A percentile compares a stretch with the other conserved stretches of the same genome.
Evolutionary conservation across 805 yeast genomes (phyloP).

Genomic region (Gaillardinia entomophila): DNA sequence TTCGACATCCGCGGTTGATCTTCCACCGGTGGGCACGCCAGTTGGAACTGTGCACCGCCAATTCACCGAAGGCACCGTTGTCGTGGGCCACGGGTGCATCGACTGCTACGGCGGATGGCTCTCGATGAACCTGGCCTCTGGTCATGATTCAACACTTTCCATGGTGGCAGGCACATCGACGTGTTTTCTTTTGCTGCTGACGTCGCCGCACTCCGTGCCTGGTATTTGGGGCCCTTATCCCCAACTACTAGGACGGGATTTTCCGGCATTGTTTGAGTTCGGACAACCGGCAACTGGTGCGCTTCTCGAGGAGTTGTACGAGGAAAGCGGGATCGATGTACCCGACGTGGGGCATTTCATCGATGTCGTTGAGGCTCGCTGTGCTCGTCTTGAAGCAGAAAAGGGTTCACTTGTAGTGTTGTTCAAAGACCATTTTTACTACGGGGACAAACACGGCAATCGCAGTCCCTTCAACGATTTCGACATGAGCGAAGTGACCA

Average conservation of each 20-base stretch:
- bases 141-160: slow-evolving; percentile 18
- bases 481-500: slow-evolving; percentile 37
- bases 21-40: slow-evolving; percentile 12
- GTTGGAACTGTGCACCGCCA: slow-evolving; percentile 9
- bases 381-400: slow-evolving; percentile 13
- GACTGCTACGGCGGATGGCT: slow-evolving; percentile 58
- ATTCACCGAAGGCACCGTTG: slow-evolving; percentile 3
- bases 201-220: slow-evolving; percentile 10
- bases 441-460: slow-evolving; percentile 56
- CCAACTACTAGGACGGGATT: slow-evolving; percentile 20
- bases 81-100: slow-evolving; percentile 45
- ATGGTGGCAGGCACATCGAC: slow-evolving; percentile 63
- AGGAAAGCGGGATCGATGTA: slow-evolving; percentile 13
- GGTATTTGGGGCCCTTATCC: slow-evolving; percentile 63
- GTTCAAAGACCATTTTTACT: slow-evolving; percentile 35
- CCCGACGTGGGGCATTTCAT: too few species aligned
- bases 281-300: slow-evolving; percentile 59
- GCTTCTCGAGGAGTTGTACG: slow-evolving; percentile 42
- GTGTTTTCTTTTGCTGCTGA: slow-evolving; percentile 39
- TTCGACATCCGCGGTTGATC: not conserved
- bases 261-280: slow-evolving; percentile 39
- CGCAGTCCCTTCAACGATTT: slow-evolving; percentile 52
- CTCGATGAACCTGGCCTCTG: slow-evolving; percentile 18
- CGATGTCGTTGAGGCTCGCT: slow-evolving; percentile 7
- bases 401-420: slow-evolving; percentile 16